A percentile compares a stretch with the other conserved stretches of the same genome.
phyloP scores from a whole-genome alignment of 805 yeast genomes.

The Suhomyces sp. region DNA sequence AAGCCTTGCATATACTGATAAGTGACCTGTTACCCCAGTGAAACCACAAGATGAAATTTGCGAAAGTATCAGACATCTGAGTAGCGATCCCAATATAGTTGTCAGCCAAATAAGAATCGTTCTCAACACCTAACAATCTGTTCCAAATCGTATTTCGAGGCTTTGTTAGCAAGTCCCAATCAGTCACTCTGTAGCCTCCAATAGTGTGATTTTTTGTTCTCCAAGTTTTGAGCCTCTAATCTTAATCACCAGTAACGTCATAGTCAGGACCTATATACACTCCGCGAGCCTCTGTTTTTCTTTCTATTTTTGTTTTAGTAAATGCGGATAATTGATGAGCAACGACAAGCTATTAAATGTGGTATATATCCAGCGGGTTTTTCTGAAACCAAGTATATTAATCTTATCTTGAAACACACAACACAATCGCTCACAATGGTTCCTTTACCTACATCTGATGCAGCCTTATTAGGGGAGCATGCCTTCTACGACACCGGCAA shows the following conservation, averaged over 20 bases:
- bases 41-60: not conserved
- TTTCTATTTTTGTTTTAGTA: not conserved
- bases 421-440: constrained; percentile 14
- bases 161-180: not conserved
- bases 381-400: not conserved
- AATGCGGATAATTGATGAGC: not conserved
- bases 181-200: not conserved
- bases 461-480: constrained; percentile 21
- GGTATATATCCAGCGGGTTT: not conserved
- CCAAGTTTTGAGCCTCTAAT: not conserved
- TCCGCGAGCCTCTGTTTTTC: not conserved
- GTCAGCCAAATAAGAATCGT: not conserved
- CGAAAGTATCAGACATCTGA: not conserved
- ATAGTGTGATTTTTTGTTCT: not conserved
- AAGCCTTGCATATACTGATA: not conserved
- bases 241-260: not conserved
- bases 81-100: not conserved
- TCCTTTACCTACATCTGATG: constrained; percentile 21
- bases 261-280: not conserved
- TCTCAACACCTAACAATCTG: not conserved
- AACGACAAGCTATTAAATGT: not conserved
- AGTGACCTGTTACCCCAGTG: not conserved
- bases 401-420: not conserved
- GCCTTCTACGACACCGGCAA: constrained; percentile 29
- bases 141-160: not conserved